Evolutionary conservation across 306 rosid genomes (phyloP).

Genomic region (Leucaena leucocephala): DNA sequence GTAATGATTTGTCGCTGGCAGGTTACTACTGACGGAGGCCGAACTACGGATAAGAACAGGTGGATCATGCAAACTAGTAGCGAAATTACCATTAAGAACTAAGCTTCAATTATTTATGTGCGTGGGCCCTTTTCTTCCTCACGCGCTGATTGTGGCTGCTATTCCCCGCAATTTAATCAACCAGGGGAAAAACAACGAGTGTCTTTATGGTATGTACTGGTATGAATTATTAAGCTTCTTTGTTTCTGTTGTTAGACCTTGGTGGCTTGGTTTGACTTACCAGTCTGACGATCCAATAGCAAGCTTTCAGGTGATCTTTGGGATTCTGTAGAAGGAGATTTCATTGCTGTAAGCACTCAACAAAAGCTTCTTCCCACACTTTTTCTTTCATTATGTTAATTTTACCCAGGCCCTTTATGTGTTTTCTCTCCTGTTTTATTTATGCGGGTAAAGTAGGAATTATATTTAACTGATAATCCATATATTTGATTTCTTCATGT

Average conservation of each 20-base stretch:
- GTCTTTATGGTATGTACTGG: background rate
- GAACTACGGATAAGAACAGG: background rate
- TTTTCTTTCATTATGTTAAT: background rate
- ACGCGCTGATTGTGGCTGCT: background rate
- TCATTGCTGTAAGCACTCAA: constrained; percentile 15
- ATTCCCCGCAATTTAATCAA: background rate
- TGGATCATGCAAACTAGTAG: background rate
- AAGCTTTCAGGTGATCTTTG: background rate
- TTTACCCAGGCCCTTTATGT: background rate
- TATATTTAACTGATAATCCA: background rate
- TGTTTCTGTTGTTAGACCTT: too few species aligned
- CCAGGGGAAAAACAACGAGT: background rate
- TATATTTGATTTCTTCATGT: background rate
- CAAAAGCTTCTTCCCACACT: background rate
- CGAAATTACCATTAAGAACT: background rate
- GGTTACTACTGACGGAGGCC: background rate
- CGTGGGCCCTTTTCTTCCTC: background rate
- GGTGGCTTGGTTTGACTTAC: constrained; percentile 18
- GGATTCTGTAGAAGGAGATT: constrained; percentile 2
- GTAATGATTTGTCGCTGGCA: background rate
- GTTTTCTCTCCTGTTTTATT: background rate
- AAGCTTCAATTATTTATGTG: background rate
- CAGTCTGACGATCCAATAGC: background rate
- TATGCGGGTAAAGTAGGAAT: background rate
- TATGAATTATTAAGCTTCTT: background rate